These are phyloP conservation scores for Colletotrichum navitas DNA, from an alignment of 2,329 filamentous ascomycete species.

Conservation along the genomic window DNA sequence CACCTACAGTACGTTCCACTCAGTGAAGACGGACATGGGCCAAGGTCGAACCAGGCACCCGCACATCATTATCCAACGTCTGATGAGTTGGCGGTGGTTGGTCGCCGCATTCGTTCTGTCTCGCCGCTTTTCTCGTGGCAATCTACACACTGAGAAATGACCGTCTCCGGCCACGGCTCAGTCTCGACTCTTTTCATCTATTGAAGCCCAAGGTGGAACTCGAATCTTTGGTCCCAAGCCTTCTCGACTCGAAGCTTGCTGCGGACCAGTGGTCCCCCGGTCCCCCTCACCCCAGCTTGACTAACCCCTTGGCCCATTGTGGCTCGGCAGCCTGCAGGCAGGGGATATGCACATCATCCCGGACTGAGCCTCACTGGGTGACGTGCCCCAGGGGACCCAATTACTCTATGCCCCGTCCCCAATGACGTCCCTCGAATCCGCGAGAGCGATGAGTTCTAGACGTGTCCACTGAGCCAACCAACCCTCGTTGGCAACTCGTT, in stretches of 20 bases:
- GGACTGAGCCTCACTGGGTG: conserved; percentile 41
- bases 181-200: no score
- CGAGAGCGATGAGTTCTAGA: neutral
- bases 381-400: conserved; percentile 19
- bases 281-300: neutral
- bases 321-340: conserved; percentile 13
- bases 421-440: conserved; percentile 22
- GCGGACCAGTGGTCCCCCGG: neutral
- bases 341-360: conserved; percentile 41
- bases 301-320: neutral
- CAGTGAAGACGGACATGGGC: neutral
- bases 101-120: neutral
- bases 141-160: neutral
- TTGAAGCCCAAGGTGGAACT: neutral
- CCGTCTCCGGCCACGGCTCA: neutral
- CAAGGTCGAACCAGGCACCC: neutral
- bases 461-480: neutral
- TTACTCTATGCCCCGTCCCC: conserved; percentile 5
- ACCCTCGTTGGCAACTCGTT: neutral
- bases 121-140: neutral
- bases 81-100: conserved; percentile 10
- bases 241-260: neutral
- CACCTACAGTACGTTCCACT: neutral
- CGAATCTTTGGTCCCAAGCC: neutral
- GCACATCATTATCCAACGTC: neutral